Base-by-base conservation (phyloP, 2,329 filamentous ascomycete species). In the Elsinoe batatas region DNA sequence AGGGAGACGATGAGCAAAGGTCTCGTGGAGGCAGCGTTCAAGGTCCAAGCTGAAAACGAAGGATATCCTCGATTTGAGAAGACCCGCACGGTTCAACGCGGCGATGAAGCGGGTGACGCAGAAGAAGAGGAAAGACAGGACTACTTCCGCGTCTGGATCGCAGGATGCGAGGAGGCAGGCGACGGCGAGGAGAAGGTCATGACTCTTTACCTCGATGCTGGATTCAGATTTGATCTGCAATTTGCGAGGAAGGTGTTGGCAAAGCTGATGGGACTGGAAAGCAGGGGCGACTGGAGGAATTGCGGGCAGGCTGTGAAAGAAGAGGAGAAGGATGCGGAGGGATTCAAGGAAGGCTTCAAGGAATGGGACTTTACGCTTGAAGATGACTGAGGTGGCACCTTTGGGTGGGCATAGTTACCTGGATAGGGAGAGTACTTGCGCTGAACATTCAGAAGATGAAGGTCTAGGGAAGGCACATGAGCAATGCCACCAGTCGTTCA, bases 221-320 rank as follows among this genome's bases (percentile, higher is more conserved):
- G 81, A 15, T 80, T 86, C 60, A 81, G 85, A 12, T 97, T 98
- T 67, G 90, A 95, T 66, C 72, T 96, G 44, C 91, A 97, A 67
- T 97, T 95, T 65, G 90, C 88, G 3, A 79, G 94, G 38, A 82
- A 83, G 43, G 93, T 96, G 3, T 74, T 97, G 68, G 91, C 89
- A 1, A 96, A 95, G 71, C 74, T 98, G 53, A 75, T 98, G 51
- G 81, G 83, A 2, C 72, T 97, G 44, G 88, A 96, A 68, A 74
- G 81, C 43, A 78, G 93, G n/a, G 73, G 85, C 53, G 77, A 88
- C 61, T 98, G 93, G 93, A 84, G 83, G 68, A 86, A 95, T 62
- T 91, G 88, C 61, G 79, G 77, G 32, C 91, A 97, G 72, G 80
- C 80, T 0, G 76, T 84, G 57, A 81, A 81, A 10, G 89, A 95